These are phyloP conservation scores for maize (Zea mays) DNA, from an alignment of 176 grass and related monocot genomes.

Conservation along the genomic window DNA sequence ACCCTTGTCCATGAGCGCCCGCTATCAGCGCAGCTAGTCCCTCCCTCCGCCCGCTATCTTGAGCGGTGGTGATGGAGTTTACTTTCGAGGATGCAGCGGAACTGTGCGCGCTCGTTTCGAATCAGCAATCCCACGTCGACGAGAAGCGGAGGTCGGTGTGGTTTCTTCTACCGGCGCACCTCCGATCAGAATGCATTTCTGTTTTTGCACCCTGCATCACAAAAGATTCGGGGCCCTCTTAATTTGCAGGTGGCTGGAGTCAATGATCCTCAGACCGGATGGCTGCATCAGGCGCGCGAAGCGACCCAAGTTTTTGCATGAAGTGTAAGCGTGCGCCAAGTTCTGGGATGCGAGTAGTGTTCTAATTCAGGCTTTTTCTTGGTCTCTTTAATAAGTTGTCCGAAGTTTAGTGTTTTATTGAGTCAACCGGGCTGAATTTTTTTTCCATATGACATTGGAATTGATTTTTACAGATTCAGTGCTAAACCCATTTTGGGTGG, in stretches of 20 bases:
- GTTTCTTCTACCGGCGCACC: neutral
- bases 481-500: neutral
- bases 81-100: constrained; percentile 39
- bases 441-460: neutral
- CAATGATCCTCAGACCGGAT: constrained; percentile 8
- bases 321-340: neutral
- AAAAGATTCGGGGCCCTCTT: neutral
- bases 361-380: neutral
- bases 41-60: neutral
- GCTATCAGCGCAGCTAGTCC: neutral
- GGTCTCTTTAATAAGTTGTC: neutral
- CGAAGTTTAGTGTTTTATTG: neutral
- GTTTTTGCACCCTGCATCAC: neutral
- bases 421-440: neutral
- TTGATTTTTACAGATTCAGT: neutral
- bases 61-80: constrained; percentile 24
- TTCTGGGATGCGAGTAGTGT: neutral
- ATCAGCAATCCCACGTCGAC: constrained; percentile 19
- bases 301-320: constrained; percentile 43
- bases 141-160: constrained; percentile 37
- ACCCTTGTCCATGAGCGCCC: neutral
- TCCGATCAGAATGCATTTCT: neutral
- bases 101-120: constrained; percentile 34
- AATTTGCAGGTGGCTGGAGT: constrained; percentile 35
- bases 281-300: constrained; percentile 10